These are phyloP conservation scores for Mortierella sp. DNA, from an alignment of 371 early-diverging fungal genomes.

Conservation along the genomic window DNA sequence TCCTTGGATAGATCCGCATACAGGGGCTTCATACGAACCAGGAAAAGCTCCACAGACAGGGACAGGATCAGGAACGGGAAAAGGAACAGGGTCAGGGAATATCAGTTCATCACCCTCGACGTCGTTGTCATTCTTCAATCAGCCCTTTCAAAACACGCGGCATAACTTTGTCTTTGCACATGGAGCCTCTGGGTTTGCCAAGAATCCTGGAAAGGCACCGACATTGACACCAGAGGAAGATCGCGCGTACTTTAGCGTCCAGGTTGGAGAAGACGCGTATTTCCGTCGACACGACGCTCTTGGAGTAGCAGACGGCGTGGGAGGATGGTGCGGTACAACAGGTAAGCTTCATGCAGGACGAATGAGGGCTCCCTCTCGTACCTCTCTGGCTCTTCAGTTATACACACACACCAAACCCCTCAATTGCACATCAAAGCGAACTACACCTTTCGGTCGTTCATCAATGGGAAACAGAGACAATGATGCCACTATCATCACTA, in stretches of 20 bases:
- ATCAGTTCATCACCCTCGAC: background rate
- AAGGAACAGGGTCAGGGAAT: slow-evolving; percentile 6
- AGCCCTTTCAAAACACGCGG: slow-evolving; percentile 56
- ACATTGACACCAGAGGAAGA: slow-evolving; percentile 66
- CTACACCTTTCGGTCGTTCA: too few species aligned
- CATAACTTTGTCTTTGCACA: slow-evolving; percentile 72
- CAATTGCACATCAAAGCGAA: too few species aligned
- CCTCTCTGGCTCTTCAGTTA: too few species aligned
- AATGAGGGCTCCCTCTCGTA: too few species aligned
- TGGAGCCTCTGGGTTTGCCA: slow-evolving; percentile 85
- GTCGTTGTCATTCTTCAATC: slow-evolving; percentile 47
- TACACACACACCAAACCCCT: too few species aligned
- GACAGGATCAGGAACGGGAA: background rate
- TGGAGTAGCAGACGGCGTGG: slow-evolving; percentile 89
- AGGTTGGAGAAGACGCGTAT: slow-evolving; percentile 88
- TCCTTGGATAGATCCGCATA: slow-evolving; percentile 47
- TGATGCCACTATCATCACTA: too few species aligned
- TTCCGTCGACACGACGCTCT: slow-evolving; percentile 80
- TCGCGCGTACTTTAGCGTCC: slow-evolving; percentile 77
- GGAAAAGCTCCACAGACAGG: slow-evolving; percentile 8
- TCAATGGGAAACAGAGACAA: too few species aligned
- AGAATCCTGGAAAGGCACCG: slow-evolving; percentile 56
- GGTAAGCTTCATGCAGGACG: too few species aligned
- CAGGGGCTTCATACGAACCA: slow-evolving; percentile 29
- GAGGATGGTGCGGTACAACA: slow-evolving; percentile 75